Evolutionary conservation across 148 eudicot species (phyloP).

Genomic region (Rhododendron ovatum): DNA sequence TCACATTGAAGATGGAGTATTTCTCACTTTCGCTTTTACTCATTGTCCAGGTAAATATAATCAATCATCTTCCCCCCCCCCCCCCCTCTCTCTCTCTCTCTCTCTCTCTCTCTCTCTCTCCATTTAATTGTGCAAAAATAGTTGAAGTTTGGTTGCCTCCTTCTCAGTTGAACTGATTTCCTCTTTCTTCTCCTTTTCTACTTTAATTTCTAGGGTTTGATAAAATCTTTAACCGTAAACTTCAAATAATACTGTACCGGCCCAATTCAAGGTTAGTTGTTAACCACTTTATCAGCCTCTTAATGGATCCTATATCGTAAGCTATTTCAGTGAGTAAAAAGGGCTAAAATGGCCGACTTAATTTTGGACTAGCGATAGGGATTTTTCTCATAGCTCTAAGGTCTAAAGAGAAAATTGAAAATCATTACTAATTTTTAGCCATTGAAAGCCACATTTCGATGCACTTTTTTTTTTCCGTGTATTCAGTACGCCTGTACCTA

Average conservation of each 20-base stretch:
- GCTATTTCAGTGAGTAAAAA: background rate
- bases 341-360: too few relatives aligned
- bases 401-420: background rate
- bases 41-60: background rate
- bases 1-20: background rate
- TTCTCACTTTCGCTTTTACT: background rate
- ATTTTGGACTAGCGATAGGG: background rate
- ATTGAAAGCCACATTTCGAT: background rate
- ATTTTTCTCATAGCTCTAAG: background rate
- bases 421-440: background rate
- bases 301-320: background rate
- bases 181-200: too few relatives aligned
- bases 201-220: background rate
- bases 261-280: background rate
- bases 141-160: background rate
- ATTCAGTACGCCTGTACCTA: background rate
- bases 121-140: background rate
- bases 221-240: background rate
- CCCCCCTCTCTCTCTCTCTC: background rate
- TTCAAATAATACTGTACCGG: background rate
- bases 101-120: background rate
- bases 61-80: too few relatives aligned
- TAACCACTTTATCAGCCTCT: background rate
- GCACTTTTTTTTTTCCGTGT: background rate
- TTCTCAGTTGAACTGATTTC: background rate